Conservation (phyloP, 495 filamentous ascomycete genomes). For the Hypoxylon crocopeplum region DNA sequence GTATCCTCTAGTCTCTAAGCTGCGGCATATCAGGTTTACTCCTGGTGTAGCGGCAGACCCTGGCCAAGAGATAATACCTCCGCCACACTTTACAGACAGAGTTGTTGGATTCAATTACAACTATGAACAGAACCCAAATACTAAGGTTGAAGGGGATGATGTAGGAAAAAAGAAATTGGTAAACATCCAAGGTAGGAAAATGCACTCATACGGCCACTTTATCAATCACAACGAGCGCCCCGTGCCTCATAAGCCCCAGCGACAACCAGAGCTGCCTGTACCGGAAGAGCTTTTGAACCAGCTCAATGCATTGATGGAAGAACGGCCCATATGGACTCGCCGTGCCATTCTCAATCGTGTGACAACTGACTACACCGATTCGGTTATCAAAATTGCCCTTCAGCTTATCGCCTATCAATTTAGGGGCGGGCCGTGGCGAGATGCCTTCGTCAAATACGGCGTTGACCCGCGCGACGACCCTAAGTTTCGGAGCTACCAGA, state of each 20-base stretch:
- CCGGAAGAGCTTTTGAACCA: conserved; percentile 61
- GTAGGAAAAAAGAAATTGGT: conserved; percentile 24
- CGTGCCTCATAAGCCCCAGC: conserved; percentile 44
- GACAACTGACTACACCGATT: conserved; percentile 51
- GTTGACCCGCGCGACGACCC: conserved; percentile 81
- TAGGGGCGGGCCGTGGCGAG: conserved; percentile 86
- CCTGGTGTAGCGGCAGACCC: conserved; percentile 63
- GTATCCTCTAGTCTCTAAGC: conserved; percentile 59
- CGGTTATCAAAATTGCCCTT: conserved; percentile 65
- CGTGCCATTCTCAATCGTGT: conserved; percentile 76
- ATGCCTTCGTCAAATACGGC: conserved; percentile 83
- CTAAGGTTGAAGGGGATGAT: conserved; percentile 47
- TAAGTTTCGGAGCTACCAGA: conserved; percentile 82
- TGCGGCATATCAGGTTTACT: conserved; percentile 77
- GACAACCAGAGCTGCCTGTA: conserved; percentile 55
- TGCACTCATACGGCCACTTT: conserved; percentile 66
- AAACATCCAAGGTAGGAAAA: conserved; percentile 44
- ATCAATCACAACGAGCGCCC: conserved; percentile 62
- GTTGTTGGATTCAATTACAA: conserved; percentile 72
- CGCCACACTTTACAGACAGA: conserved; percentile 74
- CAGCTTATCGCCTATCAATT: conserved; percentile 89
- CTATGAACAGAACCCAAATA: conserved; percentile 61
- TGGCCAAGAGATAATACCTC: conserved; percentile 76
- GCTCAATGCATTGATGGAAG: conserved; percentile 65
- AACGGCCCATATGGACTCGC: conserved; percentile 86